phyloP scores from a whole-genome alignment of 176 grass and related monocot genomes.

The Raddia distichophylla region DNA sequence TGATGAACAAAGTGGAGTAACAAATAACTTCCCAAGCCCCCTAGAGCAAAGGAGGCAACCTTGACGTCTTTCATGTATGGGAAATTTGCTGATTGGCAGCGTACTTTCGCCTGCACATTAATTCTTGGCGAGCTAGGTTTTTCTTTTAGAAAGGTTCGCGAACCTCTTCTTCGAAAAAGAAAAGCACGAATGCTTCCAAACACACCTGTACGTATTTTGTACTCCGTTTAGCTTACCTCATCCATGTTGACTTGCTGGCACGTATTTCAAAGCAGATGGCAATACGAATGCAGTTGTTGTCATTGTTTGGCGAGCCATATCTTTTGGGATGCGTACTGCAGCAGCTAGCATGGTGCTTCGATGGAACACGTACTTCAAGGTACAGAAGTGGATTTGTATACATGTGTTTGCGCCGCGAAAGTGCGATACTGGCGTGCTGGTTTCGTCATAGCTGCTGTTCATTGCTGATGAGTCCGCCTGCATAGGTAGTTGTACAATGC shows the following conservation, averaged over 20 bases:
- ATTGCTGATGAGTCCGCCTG: neutral
- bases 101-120: neutral
- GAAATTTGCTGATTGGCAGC: slow-evolving; percentile 23
- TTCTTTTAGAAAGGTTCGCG: no score
- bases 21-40: slow-evolving; percentile 15
- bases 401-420: neutral
- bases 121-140: neutral
- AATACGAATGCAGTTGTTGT: no score
- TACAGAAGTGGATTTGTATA: no score
- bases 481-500: no score
- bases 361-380: neutral
- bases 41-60: neutral
- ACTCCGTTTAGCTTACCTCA: neutral
- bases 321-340: neutral
- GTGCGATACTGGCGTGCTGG: neutral
- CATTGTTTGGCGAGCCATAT: slow-evolving; percentile 6
- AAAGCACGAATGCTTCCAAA: neutral
- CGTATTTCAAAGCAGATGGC: slow-evolving; percentile 2
- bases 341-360: neutral
- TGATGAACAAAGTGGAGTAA: no score
- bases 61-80: neutral
- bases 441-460: neutral
- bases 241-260: neutral
- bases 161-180: neutral
- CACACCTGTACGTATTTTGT: neutral